Evolutionary conservation across 768 basidiomycete species (phyloP), one percentile per base, ranked within the genome.

Genomic region (Pleurotus salmoneostramineus): DNA sequence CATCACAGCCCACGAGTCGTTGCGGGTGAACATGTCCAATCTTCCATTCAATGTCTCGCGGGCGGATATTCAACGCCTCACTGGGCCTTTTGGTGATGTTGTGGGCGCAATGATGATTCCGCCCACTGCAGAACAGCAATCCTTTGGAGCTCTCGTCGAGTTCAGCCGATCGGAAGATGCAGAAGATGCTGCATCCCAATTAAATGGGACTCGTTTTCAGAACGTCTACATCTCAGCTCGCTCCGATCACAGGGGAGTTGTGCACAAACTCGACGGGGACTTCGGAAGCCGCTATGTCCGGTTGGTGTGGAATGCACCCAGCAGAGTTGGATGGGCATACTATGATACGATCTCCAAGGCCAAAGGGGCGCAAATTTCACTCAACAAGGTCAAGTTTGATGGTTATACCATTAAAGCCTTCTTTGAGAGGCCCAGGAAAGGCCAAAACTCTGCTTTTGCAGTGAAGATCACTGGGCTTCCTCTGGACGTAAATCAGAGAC

Each of bases 381-480:
- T 84, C 3, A 62, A 81, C 50, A 76, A 74, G 1, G 62, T 62
- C 42, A 61, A 66, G 7, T 64, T 83, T 60, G 66, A 73, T 11
- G 77, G 76, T 10, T 69, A 74, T 21, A 70, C 66, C 50, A 66
- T 85, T 49, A 70, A 69, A 15, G 75, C 78, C 0, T 59, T 67
- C 4, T 79, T 79, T 63, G 63, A 68, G 15, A 62, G 69, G 15
- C 72, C 76, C 3, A 65, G 62, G 34, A 68, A 65, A 15, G 43
- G 50, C 11, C 75, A 79, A 60, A 71, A 63, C 31, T 60, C 69
- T 37, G 66, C 71, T 3, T 83, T 74, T 60, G 70, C 75, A 7
- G 70, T 84, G 43, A 72, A 75, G 46, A 61, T 86, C 40, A 74
- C 71, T 31, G 74, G 74, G 21, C 65, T 86, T n/a, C 75, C 80